Percentiles rank a stretch among this genome's conserved stretches.
Evolutionary conservation across 345 rosid species (phyloP).

Genomic region (Orychophragmus violaceus): DNA sequence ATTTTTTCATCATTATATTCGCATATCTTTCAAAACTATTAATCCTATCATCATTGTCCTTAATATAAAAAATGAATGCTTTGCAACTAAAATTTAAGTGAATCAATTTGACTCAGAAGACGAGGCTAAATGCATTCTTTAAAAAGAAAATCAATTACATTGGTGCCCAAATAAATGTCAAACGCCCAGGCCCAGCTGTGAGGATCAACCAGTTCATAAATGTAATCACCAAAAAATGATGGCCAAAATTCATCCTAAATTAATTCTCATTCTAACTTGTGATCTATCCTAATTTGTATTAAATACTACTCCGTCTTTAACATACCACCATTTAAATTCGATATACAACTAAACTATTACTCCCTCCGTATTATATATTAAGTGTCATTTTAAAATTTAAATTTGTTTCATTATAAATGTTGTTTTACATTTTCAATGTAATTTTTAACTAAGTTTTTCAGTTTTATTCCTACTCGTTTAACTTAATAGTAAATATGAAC

Average conservation of each 20-base stretch:
- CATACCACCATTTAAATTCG: neutral
- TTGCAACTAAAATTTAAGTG: neutral
- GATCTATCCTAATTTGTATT: neutral
- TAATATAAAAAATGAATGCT: too few species aligned
- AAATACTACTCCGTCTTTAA: neutral
- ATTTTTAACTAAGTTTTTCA: too few species aligned
- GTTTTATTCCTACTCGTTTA: too few species aligned
- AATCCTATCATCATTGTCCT: too few species aligned
- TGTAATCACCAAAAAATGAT: neutral
- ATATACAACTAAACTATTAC: too few species aligned
- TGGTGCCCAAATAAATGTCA: conserved; percentile 13
- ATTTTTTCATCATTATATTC: too few species aligned
- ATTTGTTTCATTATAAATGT: too few species aligned
- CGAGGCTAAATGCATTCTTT: neutral
- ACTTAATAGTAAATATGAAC: too few species aligned
- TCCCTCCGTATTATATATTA: too few species aligned
- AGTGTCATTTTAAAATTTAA: too few species aligned
- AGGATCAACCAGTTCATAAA: neutral
- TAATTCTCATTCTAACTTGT: neutral
- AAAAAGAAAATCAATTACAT: neutral
- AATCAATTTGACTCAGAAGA: neutral
- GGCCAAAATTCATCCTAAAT: neutral
- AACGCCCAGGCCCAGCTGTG: neutral
- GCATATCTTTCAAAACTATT: too few species aligned
- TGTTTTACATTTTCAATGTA: too few species aligned